Conservation (phyloP, 345 rosid genomes). For the Zanthoxylum bungeanum region DNA sequence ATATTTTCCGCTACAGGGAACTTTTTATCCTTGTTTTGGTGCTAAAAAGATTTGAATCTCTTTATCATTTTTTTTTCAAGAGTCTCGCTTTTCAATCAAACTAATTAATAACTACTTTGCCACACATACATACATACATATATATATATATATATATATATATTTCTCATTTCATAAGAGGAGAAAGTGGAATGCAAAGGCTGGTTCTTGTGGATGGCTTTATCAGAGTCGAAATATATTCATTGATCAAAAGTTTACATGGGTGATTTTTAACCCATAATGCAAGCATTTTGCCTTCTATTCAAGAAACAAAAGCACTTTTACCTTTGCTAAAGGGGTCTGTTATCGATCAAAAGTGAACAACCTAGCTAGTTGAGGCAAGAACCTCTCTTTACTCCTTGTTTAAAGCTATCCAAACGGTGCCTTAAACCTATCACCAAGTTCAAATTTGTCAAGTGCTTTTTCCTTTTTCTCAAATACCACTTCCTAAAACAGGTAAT, state of each 20-base stretch:
- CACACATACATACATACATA: too few relatives aligned
- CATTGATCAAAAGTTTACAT: constrained; percentile 4
- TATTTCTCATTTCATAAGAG: constrained; percentile 5
- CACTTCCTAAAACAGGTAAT: neutral
- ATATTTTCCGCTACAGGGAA: too few relatives aligned
- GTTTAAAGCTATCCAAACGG: constrained; percentile 7
- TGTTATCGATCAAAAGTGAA: neutral
- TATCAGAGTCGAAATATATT: constrained; percentile 37
- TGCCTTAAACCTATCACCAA: neutral
- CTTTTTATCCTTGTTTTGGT: constrained; percentile 33
- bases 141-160: too few relatives aligned
- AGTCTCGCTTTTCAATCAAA: constrained; percentile 8
- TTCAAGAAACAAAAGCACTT: neutral
- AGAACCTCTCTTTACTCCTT: too few relatives aligned
- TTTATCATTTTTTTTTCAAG: constrained; percentile 7
- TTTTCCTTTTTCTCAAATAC: too few relatives aligned
- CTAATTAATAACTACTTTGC: constrained; percentile 2
- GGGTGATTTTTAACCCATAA: neutral
- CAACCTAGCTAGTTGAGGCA: too few relatives aligned
- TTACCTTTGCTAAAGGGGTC: neutral
- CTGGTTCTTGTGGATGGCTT: constrained; percentile 27
- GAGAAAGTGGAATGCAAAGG: constrained; percentile 18
- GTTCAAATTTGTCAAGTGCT: neutral
- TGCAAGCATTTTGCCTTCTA: neutral
- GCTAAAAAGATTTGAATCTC: constrained; percentile 35